These are phyloP conservation scores for Oryza meridionalis DNA, from an alignment of 176 grass and related monocot species.

Conservation along the genomic window DNA sequence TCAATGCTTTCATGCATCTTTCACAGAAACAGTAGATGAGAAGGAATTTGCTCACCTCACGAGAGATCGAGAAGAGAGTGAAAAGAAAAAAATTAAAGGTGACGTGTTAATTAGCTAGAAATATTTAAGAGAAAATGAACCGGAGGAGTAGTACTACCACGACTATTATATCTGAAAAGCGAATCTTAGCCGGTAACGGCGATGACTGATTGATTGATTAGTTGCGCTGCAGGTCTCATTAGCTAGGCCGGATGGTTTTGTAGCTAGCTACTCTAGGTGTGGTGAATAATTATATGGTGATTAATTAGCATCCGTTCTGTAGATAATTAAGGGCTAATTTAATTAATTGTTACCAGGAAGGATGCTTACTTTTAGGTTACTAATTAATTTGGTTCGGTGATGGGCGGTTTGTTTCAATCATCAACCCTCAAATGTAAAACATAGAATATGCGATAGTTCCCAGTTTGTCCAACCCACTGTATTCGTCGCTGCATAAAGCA, in stretches of 20 bases:
- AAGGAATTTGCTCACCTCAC: neutral
- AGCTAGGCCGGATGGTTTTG: neutral
- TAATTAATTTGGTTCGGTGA: neutral
- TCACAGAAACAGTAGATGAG: neutral
- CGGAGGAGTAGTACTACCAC: neutral
- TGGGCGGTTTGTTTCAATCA: neutral
- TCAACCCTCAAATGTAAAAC: neutral
- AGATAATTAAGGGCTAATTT: neutral
- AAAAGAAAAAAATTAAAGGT: constrained; percentile 6
- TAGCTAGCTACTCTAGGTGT: neutral
- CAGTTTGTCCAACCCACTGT: no score
- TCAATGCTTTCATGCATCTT: neutral
- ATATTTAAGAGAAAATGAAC: neutral
- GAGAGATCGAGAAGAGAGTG: neutral
- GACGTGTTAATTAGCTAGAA: neutral
- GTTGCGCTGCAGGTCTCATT: neutral
- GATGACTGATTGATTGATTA: constrained; percentile 32
- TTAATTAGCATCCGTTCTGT: constrained; percentile 4
- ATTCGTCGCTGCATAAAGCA: no score
- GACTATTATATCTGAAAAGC: neutral
- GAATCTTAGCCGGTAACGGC: constrained; percentile 41
- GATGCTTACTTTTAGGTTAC: neutral
- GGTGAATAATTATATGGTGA: neutral
- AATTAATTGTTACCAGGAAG: neutral
- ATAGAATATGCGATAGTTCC: neutral